Conservation (phyloP, 805 yeast species). For the Yarrowia sp. region DNA sequence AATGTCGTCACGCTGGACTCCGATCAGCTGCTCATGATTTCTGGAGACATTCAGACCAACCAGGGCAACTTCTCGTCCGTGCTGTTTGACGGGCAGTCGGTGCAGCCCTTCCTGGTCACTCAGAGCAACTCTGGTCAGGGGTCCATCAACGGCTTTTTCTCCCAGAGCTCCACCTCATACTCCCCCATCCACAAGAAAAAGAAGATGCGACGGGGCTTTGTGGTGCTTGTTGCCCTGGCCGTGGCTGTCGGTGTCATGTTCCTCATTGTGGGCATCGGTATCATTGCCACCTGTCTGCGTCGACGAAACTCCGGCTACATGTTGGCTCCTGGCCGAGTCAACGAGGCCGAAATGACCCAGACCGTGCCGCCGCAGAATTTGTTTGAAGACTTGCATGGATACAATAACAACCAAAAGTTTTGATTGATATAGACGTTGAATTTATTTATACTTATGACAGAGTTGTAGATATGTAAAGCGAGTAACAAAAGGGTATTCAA, state of each 20-base stretch:
- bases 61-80: slow-evolving; percentile 70
- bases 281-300: slow-evolving; percentile 53
- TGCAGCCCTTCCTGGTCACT: slow-evolving; percentile 70
- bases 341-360: slow-evolving; percentile 66
- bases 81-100: slow-evolving; percentile 64
- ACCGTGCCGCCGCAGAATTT: slow-evolving; percentile 68
- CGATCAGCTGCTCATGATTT: slow-evolving; percentile 27
- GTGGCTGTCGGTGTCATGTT: slow-evolving; percentile 63
- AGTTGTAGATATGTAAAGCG: too few relatives aligned
- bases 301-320: slow-evolving; percentile 54
- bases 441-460: slow-evolving; percentile 1
- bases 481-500: too few relatives aligned
- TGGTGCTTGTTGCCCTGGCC: slow-evolving; percentile 73
- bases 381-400: slow-evolving; percentile 51
- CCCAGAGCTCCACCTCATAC: slow-evolving; percentile 46
- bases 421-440: slow-evolving; percentile 1
- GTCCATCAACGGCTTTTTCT: slow-evolving; percentile 46
- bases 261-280: slow-evolving; percentile 54
- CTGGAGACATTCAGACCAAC: slow-evolving; percentile 37
- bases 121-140: slow-evolving; percentile 43
- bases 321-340: slow-evolving; percentile 62
- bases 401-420: slow-evolving; percentile 16
- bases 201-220: slow-evolving; percentile 61
- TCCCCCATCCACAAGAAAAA: slow-evolving; percentile 41
- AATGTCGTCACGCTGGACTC: slow-evolving; percentile 2